Percentiles rank a stretch among this genome's conserved stretches.
phyloP scores from a whole-genome alignment of 176 grass and related monocot species.

The Pontederia paniculata region DNA sequence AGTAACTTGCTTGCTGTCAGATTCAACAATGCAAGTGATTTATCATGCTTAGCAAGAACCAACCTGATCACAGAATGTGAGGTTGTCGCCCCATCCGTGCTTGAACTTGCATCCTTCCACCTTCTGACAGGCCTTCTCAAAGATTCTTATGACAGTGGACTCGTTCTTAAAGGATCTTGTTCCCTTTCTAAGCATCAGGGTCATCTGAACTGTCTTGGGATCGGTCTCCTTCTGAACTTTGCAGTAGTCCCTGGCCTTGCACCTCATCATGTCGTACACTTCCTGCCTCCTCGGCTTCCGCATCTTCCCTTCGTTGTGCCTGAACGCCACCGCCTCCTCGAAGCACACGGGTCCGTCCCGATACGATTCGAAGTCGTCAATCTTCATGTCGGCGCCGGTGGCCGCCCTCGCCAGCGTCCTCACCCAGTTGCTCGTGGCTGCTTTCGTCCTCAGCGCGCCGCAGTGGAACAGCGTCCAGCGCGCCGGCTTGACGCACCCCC shows the following conservation, averaged over 20 bases:
- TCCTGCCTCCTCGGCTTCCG: not conserved
- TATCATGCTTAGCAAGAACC: too few relatives aligned
- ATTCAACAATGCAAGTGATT: too few relatives aligned
- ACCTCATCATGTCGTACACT: slow-evolving; percentile 15
- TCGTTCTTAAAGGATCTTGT: slow-evolving; percentile 11
- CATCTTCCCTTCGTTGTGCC: slow-evolving; percentile 28
- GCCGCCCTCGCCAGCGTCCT: slow-evolving; percentile 6
- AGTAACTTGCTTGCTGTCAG: too few relatives aligned
- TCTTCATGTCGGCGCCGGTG: slow-evolving; percentile 3
- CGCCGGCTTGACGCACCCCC: slow-evolving; percentile 12
- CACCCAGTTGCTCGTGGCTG: slow-evolving; percentile 8
- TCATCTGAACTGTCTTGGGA: not conserved
- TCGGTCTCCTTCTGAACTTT: not conserved
- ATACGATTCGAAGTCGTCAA: slow-evolving; percentile 5
- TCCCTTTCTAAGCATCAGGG: slow-evolving; percentile 3
- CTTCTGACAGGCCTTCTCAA: slow-evolving; percentile 1
- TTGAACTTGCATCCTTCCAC: slow-evolving; percentile 3
- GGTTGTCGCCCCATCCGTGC: not conserved
- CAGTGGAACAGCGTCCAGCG: slow-evolving; percentile 26
- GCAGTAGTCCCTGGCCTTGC: slow-evolving; percentile 8
- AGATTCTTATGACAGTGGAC: not conserved
- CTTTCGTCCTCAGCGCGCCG: slow-evolving; percentile 13
- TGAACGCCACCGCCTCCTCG: slow-evolving; percentile 27
- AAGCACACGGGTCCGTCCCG: slow-evolving; percentile 8
- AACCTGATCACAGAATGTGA: slow-evolving; percentile 20